Evolutionary conservation across 257 asterid species (phyloP).

Genomic region (Solanum tarijense): DNA sequence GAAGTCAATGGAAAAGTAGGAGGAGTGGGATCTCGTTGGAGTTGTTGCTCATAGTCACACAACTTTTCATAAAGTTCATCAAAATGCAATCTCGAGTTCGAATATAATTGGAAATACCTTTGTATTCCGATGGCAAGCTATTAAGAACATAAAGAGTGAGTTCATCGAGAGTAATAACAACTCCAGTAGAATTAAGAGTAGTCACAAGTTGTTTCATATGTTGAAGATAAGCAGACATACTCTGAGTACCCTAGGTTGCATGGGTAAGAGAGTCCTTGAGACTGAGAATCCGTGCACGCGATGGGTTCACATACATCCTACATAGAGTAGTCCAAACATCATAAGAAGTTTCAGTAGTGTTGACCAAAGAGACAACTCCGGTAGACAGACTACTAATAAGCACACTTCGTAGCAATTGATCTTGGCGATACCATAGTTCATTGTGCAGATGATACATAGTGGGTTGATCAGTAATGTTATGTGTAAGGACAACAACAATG

Average conservation of each 20-base stretch:
- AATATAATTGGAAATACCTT: background rate
- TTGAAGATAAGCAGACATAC: background rate
- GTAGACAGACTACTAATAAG: background rate
- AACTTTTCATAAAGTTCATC: background rate
- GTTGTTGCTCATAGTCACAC: background rate
- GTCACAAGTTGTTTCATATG: background rate
- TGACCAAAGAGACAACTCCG: background rate
- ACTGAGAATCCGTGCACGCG: background rate
- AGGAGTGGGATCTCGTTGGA: background rate
- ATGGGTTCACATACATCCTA: background rate
- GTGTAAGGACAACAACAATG: background rate
- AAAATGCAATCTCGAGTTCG: background rate
- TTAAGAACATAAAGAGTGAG: background rate
- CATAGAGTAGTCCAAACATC: background rate
- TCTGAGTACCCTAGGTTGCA: background rate
- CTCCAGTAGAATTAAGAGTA: background rate
- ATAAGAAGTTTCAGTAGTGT: background rate
- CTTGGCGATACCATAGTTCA: background rate
- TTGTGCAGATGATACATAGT: background rate
- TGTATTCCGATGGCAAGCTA: background rate
- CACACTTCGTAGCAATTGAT: background rate
- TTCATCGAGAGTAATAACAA: background rate
- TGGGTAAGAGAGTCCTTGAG: background rate
- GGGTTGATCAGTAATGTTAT: background rate
- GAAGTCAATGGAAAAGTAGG: background rate